Percentiles rank a stretch among this genome's conserved stretches.
Conservation (phyloP, 441 rosid genomes). For the Manihot esculenta region DNA sequence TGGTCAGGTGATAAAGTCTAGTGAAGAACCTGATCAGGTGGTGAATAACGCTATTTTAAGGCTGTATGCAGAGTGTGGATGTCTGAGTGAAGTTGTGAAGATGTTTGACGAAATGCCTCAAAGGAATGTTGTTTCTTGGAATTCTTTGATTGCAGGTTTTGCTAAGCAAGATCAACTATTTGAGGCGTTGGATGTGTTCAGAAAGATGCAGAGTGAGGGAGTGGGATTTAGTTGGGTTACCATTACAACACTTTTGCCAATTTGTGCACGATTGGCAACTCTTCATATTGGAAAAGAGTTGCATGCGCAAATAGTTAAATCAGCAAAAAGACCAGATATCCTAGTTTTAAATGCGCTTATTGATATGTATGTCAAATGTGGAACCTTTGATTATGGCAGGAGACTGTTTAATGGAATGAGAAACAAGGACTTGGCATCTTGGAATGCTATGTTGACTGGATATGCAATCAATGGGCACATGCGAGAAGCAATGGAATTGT, state of each 20-base stretch:
- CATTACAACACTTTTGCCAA: slow-evolving; percentile 34
- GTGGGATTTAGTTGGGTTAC: slow-evolving; percentile 48
- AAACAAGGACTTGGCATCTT: slow-evolving; percentile 54
- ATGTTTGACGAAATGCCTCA: slow-evolving; percentile 31
- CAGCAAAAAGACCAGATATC: slow-evolving; percentile 35
- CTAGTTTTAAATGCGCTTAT: slow-evolving; percentile 39
- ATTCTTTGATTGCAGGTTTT: slow-evolving; percentile 34
- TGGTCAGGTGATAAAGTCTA: slow-evolving; percentile 40
- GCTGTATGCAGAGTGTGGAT: slow-evolving; percentile 34
- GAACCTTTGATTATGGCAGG: slow-evolving; percentile 46
- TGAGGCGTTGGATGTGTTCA: slow-evolving; percentile 34
- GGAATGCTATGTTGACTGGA: slow-evolving; percentile 87
- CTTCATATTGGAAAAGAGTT: slow-evolving; percentile 41
- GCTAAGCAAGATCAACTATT: slow-evolving; percentile 24
- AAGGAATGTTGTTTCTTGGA: slow-evolving; percentile 45
- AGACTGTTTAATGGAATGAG: slow-evolving; percentile 49
- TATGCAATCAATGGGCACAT: slow-evolving; percentile 68
- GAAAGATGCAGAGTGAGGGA: slow-evolving; percentile 40
- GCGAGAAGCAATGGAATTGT: slow-evolving; percentile 51
- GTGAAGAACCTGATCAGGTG: slow-evolving; percentile 39
- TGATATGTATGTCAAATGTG: slow-evolving; percentile 84
- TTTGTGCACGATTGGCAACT: slow-evolving; percentile 38
- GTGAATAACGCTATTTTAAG: slow-evolving; percentile 35
- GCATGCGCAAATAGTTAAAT: slow-evolving; percentile 40
- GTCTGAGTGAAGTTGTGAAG: slow-evolving; percentile 29